phyloP scores from a whole-genome alignment of 1,284 basidiomycete genomes.

The Sanghuangporus weigelae region DNA sequence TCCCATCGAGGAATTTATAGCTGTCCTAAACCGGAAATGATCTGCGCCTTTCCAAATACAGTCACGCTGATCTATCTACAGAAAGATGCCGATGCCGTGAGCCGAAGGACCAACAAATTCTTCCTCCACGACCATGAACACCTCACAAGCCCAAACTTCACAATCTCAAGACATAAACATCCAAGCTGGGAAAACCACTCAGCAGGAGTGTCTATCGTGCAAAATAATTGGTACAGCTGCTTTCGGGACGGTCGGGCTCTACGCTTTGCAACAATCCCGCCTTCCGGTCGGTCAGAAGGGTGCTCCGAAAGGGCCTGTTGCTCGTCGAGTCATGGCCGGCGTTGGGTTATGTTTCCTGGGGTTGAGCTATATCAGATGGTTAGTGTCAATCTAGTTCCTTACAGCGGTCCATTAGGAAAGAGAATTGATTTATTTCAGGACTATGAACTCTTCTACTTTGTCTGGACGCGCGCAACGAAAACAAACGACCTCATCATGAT shows the following conservation, averaged over 20 bases:
- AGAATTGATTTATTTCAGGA: not conserved
- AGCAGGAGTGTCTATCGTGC: conserved; percentile 43
- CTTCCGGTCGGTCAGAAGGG: conserved; percentile 35
- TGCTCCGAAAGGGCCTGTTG: conserved; percentile 27
- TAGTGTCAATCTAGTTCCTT: not conserved
- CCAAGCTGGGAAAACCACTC: not conserved
- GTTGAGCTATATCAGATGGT: conserved; percentile 24
- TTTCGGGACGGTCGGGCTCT: conserved; percentile 43
- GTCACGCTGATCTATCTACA: too few relatives aligned
- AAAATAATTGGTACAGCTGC: conserved; percentile 45
- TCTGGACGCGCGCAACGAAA: not conserved
- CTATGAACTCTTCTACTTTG: not conserved
- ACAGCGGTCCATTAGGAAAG: not conserved
- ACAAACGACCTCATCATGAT: not conserved
- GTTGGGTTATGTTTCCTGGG: conserved; percentile 42
- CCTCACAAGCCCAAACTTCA: not conserved
- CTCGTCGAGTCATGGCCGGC: conserved; percentile 42
- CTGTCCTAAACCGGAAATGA: too few relatives aligned
- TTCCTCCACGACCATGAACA: too few relatives aligned
- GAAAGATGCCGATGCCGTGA: too few relatives aligned
- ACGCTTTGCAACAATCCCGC: conserved; percentile 46
- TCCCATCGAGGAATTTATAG: too few relatives aligned
- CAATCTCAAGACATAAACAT: not conserved
- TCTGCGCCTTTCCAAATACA: too few relatives aligned
- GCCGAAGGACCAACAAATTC: too few relatives aligned